Base-by-base conservation (phyloP, 2,329 filamentous ascomycete species). In the Ascochyta clinopodiicola region DNA sequence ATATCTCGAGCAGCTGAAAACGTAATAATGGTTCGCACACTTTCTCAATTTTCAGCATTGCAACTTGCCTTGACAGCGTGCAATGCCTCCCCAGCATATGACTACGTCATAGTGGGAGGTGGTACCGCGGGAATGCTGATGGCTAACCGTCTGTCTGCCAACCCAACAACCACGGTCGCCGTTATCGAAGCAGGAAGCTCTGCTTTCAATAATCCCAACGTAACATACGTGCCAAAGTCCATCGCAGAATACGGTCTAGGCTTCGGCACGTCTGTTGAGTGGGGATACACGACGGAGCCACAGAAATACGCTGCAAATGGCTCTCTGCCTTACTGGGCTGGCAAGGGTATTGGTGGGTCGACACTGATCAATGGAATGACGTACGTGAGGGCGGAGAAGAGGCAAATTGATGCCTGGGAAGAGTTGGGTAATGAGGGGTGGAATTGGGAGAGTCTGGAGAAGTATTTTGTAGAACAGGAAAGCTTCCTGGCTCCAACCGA, bases 291-390 rank as follows among this genome's bases (percentile, higher is more conserved):
- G 48, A 78, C 73, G 19, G 70, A 63, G 5, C 67, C 70, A 13
- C 78, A 81, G 55, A 72, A 64, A 24, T 77, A 77, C 65, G 72
- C 64, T 2, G 69, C 60, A 8, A 67, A 68, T 24, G 51, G 31
- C 4, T 58, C 47, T 0, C 60, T 77, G 31, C 63, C 62, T 4
- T 67, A 78, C 40, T 68, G 67, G 47, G 75, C 76, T n/a, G 78
- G 77, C 2, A 80, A 77, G 57, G 77, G 75, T 0, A 60, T 80
- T 2, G 77, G 76, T 38, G 79, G 78, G 6, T 77, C 76, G 3
- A 78, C 74, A 15, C 67, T 71, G 9, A 79, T 81, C 48, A 80
- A 81, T 62, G 78, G 73, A 2, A 74, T 74, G 69, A 74, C 71
- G 5, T 75, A 74, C 57, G 49, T 74, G 9, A 62, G 71, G 6